These are phyloP conservation scores for Psilocybe sp. DNA, from an alignment of 768 basidiomycete species.

Conservation along the genomic window DNA sequence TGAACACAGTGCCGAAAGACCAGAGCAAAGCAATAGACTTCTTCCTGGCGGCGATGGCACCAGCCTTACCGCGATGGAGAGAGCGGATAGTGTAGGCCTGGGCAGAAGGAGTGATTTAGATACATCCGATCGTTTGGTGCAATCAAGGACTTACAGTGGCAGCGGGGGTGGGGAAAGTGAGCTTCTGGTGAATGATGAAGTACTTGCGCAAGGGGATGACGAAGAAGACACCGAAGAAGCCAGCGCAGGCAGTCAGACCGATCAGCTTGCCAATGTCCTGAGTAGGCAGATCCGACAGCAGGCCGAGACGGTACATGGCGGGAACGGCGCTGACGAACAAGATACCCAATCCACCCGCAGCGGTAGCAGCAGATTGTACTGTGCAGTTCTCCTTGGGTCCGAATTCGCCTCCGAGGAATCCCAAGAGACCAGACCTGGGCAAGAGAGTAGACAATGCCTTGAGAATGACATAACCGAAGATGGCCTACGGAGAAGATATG, in stretches of 20 bases:
- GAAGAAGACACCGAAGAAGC: conserved; percentile 67
- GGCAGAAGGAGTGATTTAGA: neutral
- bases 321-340: conserved; percentile 60
- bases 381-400: conserved; percentile 69
- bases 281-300: conserved; percentile 42
- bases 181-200: conserved; percentile 61
- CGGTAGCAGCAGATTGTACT: conserved; percentile 55
- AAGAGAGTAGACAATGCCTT: conserved; percentile 50
- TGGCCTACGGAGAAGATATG: conserved; percentile 28
- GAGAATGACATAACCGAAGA: conserved; percentile 60
- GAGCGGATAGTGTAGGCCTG: conserved; percentile 63
- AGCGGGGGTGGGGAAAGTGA: conserved; percentile 63
- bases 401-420: conserved; percentile 53
- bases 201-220: conserved; percentile 60
- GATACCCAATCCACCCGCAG: conserved; percentile 57
- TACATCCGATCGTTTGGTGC: neutral
- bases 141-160: conserved; percentile 42
- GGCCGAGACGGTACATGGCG: conserved; percentile 54
- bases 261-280: conserved; percentile 56
- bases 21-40: conserved; percentile 51
- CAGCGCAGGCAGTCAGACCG: conserved; percentile 49
- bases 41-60: conserved; percentile 49
- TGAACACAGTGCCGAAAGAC: conserved; percentile 45
- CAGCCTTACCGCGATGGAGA: conserved; percentile 48
- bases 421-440: conserved; percentile 43